phyloP scores from a whole-genome alignment of 371 early-diverging fungal species.

The Rhizomucor pusillus region DNA sequence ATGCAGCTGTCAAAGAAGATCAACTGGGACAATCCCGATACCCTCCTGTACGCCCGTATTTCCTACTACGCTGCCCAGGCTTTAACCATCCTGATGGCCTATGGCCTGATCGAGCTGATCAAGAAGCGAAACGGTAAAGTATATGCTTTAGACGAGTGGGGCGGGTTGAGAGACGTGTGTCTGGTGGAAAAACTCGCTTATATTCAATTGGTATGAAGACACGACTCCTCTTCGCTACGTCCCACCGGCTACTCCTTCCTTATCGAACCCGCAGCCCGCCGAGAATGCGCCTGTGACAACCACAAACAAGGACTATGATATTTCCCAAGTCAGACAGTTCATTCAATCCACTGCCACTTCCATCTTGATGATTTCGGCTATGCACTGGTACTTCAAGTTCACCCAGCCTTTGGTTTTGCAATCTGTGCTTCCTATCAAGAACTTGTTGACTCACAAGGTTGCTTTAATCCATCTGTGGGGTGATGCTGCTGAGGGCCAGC shows the following conservation, averaged over 20 bases:
- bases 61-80: conserved; percentile 69
- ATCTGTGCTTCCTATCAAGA: conserved; percentile 79
- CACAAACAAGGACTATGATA: conserved; percentile 80
- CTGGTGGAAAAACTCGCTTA: neutral
- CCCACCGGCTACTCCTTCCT: conserved; percentile 49
- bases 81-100: conserved; percentile 53
- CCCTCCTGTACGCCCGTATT: conserved; percentile 57
- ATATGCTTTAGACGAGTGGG: neutral
- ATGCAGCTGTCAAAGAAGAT: conserved; percentile 73
- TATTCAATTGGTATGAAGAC: conserved; percentile 34
- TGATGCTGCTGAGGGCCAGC: conserved; percentile 74
- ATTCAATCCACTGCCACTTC: conserved; percentile 70
- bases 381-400: conserved; percentile 89
- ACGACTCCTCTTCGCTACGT: conserved; percentile 64
- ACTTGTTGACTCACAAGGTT: conserved; percentile 66
- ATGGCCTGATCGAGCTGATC: conserved; percentile 54
- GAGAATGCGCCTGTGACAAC: conserved; percentile 56
- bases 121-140: conserved; percentile 62
- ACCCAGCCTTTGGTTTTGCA: conserved; percentile 90
- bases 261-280: conserved; percentile 24
- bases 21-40: conserved; percentile 67
- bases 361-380: conserved; percentile 68
- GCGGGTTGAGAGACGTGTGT: neutral
- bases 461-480: conserved; percentile 82
- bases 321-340: conserved; percentile 70